Evolutionary conservation across 257 asterid species (phyloP), one percentile per base, ranked within the genome.

Genomic region (Misopates orontium): DNA sequence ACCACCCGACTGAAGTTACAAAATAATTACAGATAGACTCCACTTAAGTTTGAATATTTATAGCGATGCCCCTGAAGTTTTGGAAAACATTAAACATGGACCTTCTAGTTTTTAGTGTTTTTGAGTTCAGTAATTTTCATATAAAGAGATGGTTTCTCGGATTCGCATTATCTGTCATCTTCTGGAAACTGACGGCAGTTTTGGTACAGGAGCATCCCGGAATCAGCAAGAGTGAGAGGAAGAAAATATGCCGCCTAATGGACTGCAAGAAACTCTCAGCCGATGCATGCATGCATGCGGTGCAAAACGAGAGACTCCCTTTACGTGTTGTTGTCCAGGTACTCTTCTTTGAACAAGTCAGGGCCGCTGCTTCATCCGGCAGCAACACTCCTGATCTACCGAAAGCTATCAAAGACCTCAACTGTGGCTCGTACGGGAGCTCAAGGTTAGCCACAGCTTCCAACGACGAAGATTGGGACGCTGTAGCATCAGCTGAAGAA

Each of bases 301-400:
- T 89, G 47, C 98, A 92, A 68, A 92, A 92, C 36, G 98, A 92
- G 83, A 70, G 95, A 44, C 95, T 92, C 58, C 98, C 98, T 1
- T 31, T 89, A 24, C 95, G 98, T 1, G 87, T 89, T 0, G 96
- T 92, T 1, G 96, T 92, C 2, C 98, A 93, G 68, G 96, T 93
- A 4, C 94, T 93, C 76, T 89, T 89, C 61, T 89, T 89, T 62
- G 98, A 93, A 90, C 98, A 93, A 72, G 98, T 85, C 8, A 84
- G 96, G 7, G 96, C 96, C 0, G 80, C 96, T n/a, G 96, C 96
- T 20, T 75, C 95, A 1, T 93, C 97, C 0, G 98, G 98, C 2
- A 87, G 98, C 84, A 85, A 88, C 85, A 93, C 98, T 0, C 98
- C 98, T 0, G 97, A 93, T 56, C 95, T 93, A 0, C 98, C 97